phyloP scores from a whole-genome alignment of 805 yeast species.

The Yarrowia sp. region DNA sequence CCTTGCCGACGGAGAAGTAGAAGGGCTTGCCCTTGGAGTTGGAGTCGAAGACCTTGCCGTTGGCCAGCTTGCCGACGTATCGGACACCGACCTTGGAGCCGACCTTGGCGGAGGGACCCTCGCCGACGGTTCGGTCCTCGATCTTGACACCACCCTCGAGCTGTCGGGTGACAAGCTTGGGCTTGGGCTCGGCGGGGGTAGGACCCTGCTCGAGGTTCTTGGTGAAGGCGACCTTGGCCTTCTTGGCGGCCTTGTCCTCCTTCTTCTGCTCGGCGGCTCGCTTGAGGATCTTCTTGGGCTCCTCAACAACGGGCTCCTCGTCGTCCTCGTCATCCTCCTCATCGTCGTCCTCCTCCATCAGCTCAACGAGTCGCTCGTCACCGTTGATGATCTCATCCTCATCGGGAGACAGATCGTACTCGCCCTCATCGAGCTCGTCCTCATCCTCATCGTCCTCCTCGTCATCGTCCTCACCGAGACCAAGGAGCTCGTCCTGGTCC shows the following conservation, averaged over 20 bases:
- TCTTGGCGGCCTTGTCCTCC: constrained; percentile 49
- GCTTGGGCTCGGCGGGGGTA: constrained; percentile 54
- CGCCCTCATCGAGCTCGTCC: constrained; percentile 42
- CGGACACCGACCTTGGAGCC: constrained; percentile 94
- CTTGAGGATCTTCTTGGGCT: constrained; percentile 49
- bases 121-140: constrained; percentile 91
- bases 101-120: constrained; percentile 84
- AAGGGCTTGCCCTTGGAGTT: constrained; percentile 98
- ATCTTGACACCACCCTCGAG: constrained; percentile 91
- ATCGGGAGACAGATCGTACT: constrained; percentile 50
- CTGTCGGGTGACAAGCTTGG: constrained; percentile 63
- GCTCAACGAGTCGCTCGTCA: constrained; percentile 51
- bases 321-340: constrained; percentile 66
- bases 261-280: constrained; percentile 49
- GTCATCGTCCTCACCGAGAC: constrained; percentile 50
- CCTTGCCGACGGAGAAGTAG: constrained; percentile 87
- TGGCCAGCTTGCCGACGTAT: constrained; percentile 96
- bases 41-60: constrained; percentile 96
- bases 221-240: constrained; percentile 74
- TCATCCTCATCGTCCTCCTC: constrained; percentile 47
- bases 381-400: constrained; percentile 46
- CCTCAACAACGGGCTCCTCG: constrained; percentile 58
- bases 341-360: constrained; percentile 61
- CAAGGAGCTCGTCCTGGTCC: constrained; percentile 56
- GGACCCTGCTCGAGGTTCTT: constrained; percentile 95